Conservation (phyloP, 1,139 yeast species). For the Candida albicans region DNA sequence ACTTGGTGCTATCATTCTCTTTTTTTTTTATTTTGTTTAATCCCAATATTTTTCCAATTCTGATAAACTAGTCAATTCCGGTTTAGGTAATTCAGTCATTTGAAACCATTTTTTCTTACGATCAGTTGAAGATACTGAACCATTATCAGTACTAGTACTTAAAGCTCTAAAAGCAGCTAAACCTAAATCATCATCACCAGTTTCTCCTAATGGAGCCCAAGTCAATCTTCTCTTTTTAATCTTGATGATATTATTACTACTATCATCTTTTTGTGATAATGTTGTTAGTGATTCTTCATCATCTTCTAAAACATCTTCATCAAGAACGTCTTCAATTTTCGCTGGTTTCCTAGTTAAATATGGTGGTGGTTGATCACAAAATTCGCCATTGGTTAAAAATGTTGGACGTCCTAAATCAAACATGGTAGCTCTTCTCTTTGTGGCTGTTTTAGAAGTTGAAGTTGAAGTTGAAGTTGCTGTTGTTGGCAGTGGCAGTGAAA, state of each 20-base stretch:
- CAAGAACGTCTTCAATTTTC: slow-evolving; percentile 15
- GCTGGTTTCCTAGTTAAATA: neutral
- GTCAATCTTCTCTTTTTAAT: slow-evolving; percentile 3
- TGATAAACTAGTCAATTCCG: slow-evolving; percentile 72
- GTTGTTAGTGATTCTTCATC: no score
- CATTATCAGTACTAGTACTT: slow-evolving; percentile 7
- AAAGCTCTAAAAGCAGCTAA: slow-evolving; percentile 63
- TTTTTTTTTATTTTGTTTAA: slow-evolving; percentile 1
- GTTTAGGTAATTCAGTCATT: slow-evolving; percentile 31
- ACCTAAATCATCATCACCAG: slow-evolving; percentile 56
- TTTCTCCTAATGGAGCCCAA: slow-evolving; percentile 33
- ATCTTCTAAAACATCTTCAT: slow-evolving; percentile 45
- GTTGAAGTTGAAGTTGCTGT: neutral
- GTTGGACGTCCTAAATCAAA: slow-evolving; percentile 49
- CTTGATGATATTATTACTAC: neutral
- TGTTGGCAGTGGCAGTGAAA: neutral
- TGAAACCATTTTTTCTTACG: slow-evolving; percentile 57
- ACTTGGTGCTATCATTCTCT: no score
- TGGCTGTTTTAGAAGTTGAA: slow-evolving; percentile 21
- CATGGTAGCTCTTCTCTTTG: slow-evolving; percentile 51
- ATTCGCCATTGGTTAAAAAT: slow-evolving; percentile 46
- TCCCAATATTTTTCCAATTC: slow-evolving; percentile 69
- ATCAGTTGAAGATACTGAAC: neutral
- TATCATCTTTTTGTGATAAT: no score
- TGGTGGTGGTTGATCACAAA: slow-evolving; percentile 51